Base-by-base conservation (phyloP, 805 yeast genomes). In the Jamesozyma hellenica region DNA sequence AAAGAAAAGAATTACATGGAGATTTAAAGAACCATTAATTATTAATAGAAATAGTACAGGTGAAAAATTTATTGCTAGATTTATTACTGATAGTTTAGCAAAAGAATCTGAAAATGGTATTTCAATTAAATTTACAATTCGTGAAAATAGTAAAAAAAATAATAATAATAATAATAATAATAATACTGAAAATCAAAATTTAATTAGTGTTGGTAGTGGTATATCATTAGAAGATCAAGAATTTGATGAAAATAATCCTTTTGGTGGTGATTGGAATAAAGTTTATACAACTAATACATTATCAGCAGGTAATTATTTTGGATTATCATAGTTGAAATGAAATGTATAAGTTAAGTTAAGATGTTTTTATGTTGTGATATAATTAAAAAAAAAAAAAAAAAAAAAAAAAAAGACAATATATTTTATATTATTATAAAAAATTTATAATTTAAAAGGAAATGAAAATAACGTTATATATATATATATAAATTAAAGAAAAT, bases 1-100 rank as follows among this genome's bases (percentile, higher is more conserved):
- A 38, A 79, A 77, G 55, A 80, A 77, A 49, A 75, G 96, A 61
- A 79, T 92, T 42, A 80, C 92, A 0, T 88, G 96, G 96, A 75
- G 82, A 56, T 76, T 77, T 49, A 64, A 49, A 42, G 67, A 64
- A 34, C 66, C 71, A 11, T 50, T 72, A 10, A 54, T 50, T 3
- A 50, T 76, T 17, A 49, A 50, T 21, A 60, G 61, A 44, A 43
- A 48, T 35, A 49, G 50, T 3, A 87, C 82, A 48, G 48, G 47
- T 25, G 79, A 80, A 51, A 76, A 82, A 52, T 68, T 88, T 33
- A 77, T 90, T 53, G 95, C 94, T 14, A 77, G 96, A 62, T 86
- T 90, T 55, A 66, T 79, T 57, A 90, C 96, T 3, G 74, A 74
- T 31, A 81, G 82, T 4, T 56, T 61, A 31, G 94, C 82, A 7